Base-by-base conservation (phyloP, 176 grass and related monocot genomes). In the Carex pumila region DNA sequence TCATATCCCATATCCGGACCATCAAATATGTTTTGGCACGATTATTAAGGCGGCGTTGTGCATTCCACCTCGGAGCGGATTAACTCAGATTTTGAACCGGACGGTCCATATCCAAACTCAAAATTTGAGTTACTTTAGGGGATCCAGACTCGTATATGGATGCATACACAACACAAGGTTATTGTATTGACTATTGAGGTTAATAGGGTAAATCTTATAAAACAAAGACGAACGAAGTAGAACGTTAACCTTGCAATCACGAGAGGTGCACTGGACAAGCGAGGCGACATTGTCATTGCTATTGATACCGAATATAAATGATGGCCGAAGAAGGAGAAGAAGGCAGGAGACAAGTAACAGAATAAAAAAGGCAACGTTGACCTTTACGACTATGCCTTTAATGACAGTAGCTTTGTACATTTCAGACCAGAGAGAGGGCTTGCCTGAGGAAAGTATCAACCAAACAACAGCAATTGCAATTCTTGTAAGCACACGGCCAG, bases 311-410 rank as follows among this genome's bases (percentile, higher is more conserved):
- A 88, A 89, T 17, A 85, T 49, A 1, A 2, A 36, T 18, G 52
- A 36, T 15, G 53, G 81, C 55, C 84, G 88, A 78, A 97, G 85
- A 49, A 94, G 91, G 10, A 71, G 86, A 79, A 97, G 65, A 88
- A 92, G 9, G 10, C 0, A 94, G 13, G 88, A 76, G 17, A 92
- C 36, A 56, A 92, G 75, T 90, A 94, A 92, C 83, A 94, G 89
- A 84, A 77, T 61, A 45, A 97, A 81, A 81, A 94, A 97, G 64
- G 92, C 88, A 10, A 91, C 65, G 83, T 94, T 92, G 62, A 97
- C 81, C 90, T 84, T 92, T n/a, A 94, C 36, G 43, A 97, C 68
- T 32, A 86, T 50, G 18, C 86, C 61, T 31, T 87, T 83, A n/a
- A 77, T 61, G 31, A 41, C 60, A n/a, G 85, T 66, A 15, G 61